These are phyloP conservation scores for Hyaloperonospora brassicae DNA, from an alignment of 352 stramenopile genomes.

Conservation along the genomic window DNA sequence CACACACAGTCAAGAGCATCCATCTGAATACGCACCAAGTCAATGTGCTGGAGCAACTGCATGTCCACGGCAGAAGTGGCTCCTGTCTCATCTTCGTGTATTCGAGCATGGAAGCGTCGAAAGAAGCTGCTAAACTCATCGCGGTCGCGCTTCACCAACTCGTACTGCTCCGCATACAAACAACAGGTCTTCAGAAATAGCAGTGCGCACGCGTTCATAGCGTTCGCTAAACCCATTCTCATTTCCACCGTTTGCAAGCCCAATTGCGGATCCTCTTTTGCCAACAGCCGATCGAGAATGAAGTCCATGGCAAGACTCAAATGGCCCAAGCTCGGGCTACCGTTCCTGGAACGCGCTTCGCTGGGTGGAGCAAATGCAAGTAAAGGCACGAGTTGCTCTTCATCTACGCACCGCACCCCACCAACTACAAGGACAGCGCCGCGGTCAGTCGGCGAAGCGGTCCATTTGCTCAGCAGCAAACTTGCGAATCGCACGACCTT, in stretches of 20 bases:
- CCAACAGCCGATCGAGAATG: slow-evolving; percentile 40
- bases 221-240: slow-evolving; percentile 24
- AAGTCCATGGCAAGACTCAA: slow-evolving; percentile 60
- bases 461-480: slow-evolving; percentile 52
- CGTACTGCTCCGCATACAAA: slow-evolving; percentile 44
- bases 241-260: background rate
- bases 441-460: slow-evolving; percentile 24
- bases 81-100: slow-evolving; percentile 9
- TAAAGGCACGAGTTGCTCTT: slow-evolving; percentile 53
- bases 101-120: slow-evolving; percentile 22
- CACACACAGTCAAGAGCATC: no score
- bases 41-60: slow-evolving; percentile 22
- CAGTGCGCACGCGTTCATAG: slow-evolving; percentile 41
- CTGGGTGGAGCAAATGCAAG: slow-evolving; percentile 33
- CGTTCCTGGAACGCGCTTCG: slow-evolving; percentile 42
- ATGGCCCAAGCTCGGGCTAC: slow-evolving; percentile 44
- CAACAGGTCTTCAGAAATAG: slow-evolving; percentile 65
- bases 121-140: slow-evolving; percentile 40
- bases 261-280: slow-evolving; percentile 11
- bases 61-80: slow-evolving; percentile 11
- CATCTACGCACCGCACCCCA: slow-evolving; percentile 40
- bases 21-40: slow-evolving; percentile 11
- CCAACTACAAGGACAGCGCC: slow-evolving; percentile 40
- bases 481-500: slow-evolving; percentile 38
- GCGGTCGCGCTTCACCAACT: slow-evolving; percentile 27